These are phyloP conservation scores for Zygosaccharomyces pseudorouxii DNA, from an alignment of 805 yeast genomes.

Conservation along the genomic window DNA sequence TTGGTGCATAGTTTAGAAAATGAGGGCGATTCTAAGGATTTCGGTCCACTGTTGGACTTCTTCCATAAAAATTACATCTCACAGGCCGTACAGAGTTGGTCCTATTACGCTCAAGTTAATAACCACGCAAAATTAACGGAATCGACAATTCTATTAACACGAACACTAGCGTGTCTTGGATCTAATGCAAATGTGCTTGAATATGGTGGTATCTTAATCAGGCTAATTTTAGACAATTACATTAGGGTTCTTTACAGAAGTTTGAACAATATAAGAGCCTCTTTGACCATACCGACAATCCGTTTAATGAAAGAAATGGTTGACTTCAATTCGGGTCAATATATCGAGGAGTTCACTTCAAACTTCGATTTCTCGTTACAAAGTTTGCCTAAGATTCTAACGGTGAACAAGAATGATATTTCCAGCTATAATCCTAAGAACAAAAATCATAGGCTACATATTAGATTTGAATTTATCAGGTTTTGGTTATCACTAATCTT, in stretches of 20 bases:
- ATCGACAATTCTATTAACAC: constrained; percentile 41
- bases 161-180: constrained; percentile 31
- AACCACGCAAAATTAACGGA: constrained; percentile 50
- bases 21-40: constrained; percentile 22
- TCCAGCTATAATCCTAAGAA: constrained; percentile 35
- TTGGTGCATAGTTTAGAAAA: constrained; percentile 21
- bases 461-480: constrained; percentile 55
- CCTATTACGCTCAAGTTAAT: constrained; percentile 43
- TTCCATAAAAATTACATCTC: constrained; percentile 34
- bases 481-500: constrained; percentile 56
- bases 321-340: constrained; percentile 44
- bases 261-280: constrained; percentile 52
- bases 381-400: constrained; percentile 55
- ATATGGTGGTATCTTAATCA: constrained; percentile 33
- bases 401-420: constrained; percentile 48
- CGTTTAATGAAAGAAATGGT: constrained; percentile 51
- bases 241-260: constrained; percentile 64
- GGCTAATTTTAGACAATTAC: constrained; percentile 51
- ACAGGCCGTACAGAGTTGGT: constrained; percentile 45
- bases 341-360: constrained; percentile 55
- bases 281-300: constrained; percentile 58
- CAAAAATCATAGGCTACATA: constrained; percentile 39
- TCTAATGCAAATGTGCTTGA: constrained; percentile 15
- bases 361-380: constrained; percentile 64
- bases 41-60: constrained; percentile 29